phyloP scores from a whole-genome alignment of 257 asterid species.

The Plantago major region DNA sequence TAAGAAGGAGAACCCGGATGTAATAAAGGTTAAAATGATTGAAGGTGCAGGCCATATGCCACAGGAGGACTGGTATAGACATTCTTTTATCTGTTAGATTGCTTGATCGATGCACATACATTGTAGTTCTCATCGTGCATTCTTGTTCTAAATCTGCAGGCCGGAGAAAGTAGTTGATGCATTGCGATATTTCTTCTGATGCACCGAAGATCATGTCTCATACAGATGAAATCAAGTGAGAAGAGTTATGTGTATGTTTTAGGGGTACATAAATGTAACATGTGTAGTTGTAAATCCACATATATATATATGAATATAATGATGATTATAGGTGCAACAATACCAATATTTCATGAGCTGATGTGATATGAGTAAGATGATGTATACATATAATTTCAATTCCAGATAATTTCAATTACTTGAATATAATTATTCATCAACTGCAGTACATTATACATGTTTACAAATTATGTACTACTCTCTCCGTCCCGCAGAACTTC shows the following conservation, averaged over 20 bases:
- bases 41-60: conserved; percentile 99
- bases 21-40: conserved; percentile 59
- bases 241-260: background rate
- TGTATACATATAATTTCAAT: too few relatives aligned
- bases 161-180: conserved; percentile 86
- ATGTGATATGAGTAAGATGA: too few relatives aligned
- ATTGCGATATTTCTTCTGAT: conserved; percentile 50
- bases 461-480: too few relatives aligned
- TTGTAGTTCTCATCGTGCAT: conserved; percentile 6
- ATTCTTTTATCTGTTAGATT: background rate
- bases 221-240: background rate
- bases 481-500: too few relatives aligned
- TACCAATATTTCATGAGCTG: too few relatives aligned
- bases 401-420: too few relatives aligned
- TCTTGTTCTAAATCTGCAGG: conserved; percentile 37
- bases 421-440: too few relatives aligned
- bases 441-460: too few relatives aligned
- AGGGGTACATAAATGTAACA: too few relatives aligned
- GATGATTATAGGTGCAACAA: too few relatives aligned
- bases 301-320: too few relatives aligned
- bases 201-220: conserved; percentile 3
- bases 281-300: too few relatives aligned
- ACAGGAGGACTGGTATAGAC: conserved; percentile 84
- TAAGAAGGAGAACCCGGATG: conserved; percentile 51
- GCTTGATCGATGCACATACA: background rate